Evolutionary conservation across 768 basidiomycete species (phyloP), one percentile per base, ranked within the genome.

Genomic region (Suillus clintonianus): DNA sequence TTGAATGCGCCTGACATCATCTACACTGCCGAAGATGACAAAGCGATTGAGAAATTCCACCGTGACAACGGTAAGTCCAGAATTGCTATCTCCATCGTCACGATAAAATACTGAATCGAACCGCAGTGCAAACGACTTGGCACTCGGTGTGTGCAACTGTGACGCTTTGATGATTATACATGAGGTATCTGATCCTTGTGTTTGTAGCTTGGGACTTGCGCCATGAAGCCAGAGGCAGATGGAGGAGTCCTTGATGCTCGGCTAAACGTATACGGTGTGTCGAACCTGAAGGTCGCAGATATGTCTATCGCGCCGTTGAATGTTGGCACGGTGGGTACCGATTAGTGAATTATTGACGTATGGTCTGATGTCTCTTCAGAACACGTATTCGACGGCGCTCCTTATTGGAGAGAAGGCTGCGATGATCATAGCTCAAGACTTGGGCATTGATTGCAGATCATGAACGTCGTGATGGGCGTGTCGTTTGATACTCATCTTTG

Each of bases 231-330:
- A 3, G 80, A 82, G n/a, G 79, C 83, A 14, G 61, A 80, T 47
- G 83, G 82, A 6, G 88, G 88, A 14, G 89, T 90, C 4, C 85
- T 91, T 14, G 86, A 90, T 68, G 60, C 81, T 34, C 76, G 76
- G 22, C 73, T 90, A 51, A 86, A 86, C 65, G 87, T 90, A 19
- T 89, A 90, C 66, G 87, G 86, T 0, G 79, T 85, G 1, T 65
- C 76, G 66, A 80, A 81, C 34, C 75, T 90, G 56, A 88, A 89
- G 70, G 81, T 91, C 32, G 86, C 85, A 53, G 87, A 83, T 80
- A 51, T 82, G 36, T 81, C 82, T 6, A 76, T 81, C 56, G 69
- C 69, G 14, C 80, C 81, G 4, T 63, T 70, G 13, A 82, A 81
- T 57, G 73, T 82, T 54, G 69, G 66, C 41, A 69, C 78, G 43